A percentile compares a stretch with the other conserved stretches of the same genome.
Evolutionary conservation across 2,329 filamentous ascomycete species (phyloP).

Genomic region (Monosporascus sp.): DNA sequence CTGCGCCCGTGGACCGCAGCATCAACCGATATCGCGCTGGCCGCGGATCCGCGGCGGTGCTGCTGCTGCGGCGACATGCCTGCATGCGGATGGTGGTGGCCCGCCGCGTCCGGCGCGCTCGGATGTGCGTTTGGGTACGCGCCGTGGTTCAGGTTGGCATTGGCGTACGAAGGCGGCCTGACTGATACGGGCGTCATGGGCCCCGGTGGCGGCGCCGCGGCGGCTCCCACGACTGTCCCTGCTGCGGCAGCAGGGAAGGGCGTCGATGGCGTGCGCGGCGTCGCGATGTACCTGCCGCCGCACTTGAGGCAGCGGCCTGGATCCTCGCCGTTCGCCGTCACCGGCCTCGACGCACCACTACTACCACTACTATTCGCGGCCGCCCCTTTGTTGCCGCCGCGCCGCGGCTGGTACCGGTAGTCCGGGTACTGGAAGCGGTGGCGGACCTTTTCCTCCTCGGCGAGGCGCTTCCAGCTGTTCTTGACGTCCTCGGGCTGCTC

Average conservation of each 20-base stretch:
- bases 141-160: background rate
- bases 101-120: slow-evolving; percentile 3
- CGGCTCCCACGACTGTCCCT: no score
- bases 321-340: slow-evolving; percentile 38
- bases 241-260: slow-evolving; percentile 26
- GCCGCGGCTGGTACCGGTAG: slow-evolving; percentile 88
- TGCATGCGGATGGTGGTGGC: background rate
- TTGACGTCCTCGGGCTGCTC: slow-evolving; percentile 70
- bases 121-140: slow-evolving; percentile 10
- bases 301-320: slow-evolving; percentile 65
- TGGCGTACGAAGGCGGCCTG: slow-evolving; percentile 7
- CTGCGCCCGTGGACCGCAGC: slow-evolving; percentile 53
- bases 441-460: slow-evolving; percentile 86
- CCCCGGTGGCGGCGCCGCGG: slow-evolving; percentile 7
- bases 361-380: background rate
- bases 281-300: slow-evolving; percentile 61
- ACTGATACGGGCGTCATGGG: slow-evolving; percentile 27
- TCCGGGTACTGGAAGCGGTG: slow-evolving; percentile 88
- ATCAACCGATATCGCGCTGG: slow-evolving; percentile 40
- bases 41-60: slow-evolving; percentile 24
- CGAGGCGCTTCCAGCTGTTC: slow-evolving; percentile 80
- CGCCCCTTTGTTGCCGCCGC: slow-evolving; percentile 40
- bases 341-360: slow-evolving; percentile 6
- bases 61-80: slow-evolving; percentile 13
- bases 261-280: slow-evolving; percentile 54